Evolutionary conservation across 2,329 filamentous ascomycete genomes (phyloP).

Genomic region (Cercospora sp.): DNA sequence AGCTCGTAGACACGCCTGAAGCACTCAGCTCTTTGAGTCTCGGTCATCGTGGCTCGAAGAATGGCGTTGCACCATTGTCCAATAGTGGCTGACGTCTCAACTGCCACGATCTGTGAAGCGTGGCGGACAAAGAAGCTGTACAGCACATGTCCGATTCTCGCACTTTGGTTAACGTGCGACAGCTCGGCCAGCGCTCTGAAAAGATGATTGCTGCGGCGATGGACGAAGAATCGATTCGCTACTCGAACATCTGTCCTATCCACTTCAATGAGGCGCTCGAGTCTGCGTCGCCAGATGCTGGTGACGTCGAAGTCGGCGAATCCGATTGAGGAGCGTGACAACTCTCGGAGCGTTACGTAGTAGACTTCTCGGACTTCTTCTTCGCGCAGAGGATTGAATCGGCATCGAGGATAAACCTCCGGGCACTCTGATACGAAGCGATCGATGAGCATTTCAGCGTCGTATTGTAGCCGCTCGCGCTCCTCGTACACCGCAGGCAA

Average conservation of each 20-base stretch:
- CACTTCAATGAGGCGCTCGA: constrained; percentile 14
- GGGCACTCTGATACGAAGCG: constrained; percentile 20
- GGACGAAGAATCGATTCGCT: constrained; percentile 3
- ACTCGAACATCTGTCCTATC: constrained; percentile 9
- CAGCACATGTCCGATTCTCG: constrained; percentile 14
- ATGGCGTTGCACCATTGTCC: constrained; percentile 22
- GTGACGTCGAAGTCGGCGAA: constrained; percentile 2
- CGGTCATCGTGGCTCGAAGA: constrained; percentile 17
- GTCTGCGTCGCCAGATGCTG: constrained; percentile 6
- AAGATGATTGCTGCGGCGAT: constrained; percentile 19
- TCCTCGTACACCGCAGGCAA: constrained; percentile 16
- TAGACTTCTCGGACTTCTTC: constrained; percentile 22
- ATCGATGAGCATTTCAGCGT: constrained; percentile 18
- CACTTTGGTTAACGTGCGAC: constrained; percentile 15
- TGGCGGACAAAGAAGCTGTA: constrained; percentile 19
- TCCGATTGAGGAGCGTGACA: constrained; percentile 14
- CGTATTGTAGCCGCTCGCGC: constrained; percentile 14
- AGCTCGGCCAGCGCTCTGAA: constrained; percentile 21
- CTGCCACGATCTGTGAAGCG: constrained; percentile 15
- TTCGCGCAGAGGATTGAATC: constrained; percentile 21
- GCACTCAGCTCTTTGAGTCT: constrained; percentile 16
- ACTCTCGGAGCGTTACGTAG: constrained; percentile 17
- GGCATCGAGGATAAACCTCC: constrained; percentile 17
- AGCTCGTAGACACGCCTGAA: constrained; percentile 12
- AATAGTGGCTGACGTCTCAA: constrained; percentile 18